Evolutionary conservation across 805 yeast species (phyloP).

Genomic region (Blastobotrys americana): DNA sequence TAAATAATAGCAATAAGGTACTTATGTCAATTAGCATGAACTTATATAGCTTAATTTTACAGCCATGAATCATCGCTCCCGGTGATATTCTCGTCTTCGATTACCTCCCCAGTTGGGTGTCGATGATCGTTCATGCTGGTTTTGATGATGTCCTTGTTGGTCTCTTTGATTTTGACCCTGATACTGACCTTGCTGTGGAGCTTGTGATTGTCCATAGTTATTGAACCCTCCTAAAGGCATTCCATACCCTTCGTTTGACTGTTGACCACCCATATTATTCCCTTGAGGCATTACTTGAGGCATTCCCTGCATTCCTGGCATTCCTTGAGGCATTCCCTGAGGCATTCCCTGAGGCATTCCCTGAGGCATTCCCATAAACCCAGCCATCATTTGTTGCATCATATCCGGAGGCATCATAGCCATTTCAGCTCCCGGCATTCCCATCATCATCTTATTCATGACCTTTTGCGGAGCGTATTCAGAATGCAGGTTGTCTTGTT

Average conservation of each 20-base stretch:
- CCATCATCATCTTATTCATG: slow-evolving; percentile 32
- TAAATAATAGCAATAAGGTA: too few relatives aligned
- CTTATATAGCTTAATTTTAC: too few relatives aligned
- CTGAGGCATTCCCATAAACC: slow-evolving; percentile 8
- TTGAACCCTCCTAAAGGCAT: too few relatives aligned
- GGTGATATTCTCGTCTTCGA: not conserved
- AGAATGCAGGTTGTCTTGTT: slow-evolving; percentile 73
- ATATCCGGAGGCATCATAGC: slow-evolving; percentile 31
- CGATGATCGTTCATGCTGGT: not conserved
- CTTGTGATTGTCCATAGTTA: too few relatives aligned
- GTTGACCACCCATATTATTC: too few relatives aligned
- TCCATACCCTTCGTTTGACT: too few relatives aligned
- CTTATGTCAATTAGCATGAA: too few relatives aligned
- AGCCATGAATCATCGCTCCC: too few relatives aligned
- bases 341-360: slow-evolving; percentile 29
- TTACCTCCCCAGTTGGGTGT: not conserved
- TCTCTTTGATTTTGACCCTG: not conserved
- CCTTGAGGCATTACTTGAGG: slow-evolving; percentile 14
- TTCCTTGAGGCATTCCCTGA: slow-evolving; percentile 30
- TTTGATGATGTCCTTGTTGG: not conserved
- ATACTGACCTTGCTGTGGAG: not conserved
- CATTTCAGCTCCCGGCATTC: slow-evolving; percentile 9
- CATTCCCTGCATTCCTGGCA: too few relatives aligned
- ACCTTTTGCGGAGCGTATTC: slow-evolving; percentile 79
- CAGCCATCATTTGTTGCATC: slow-evolving; percentile 27